A percentile compares a stretch with the other conserved stretches of the same genome.
Evolutionary conservation across 768 basidiomycete species (phyloP).

Genomic region (Lentinula boryana): DNA sequence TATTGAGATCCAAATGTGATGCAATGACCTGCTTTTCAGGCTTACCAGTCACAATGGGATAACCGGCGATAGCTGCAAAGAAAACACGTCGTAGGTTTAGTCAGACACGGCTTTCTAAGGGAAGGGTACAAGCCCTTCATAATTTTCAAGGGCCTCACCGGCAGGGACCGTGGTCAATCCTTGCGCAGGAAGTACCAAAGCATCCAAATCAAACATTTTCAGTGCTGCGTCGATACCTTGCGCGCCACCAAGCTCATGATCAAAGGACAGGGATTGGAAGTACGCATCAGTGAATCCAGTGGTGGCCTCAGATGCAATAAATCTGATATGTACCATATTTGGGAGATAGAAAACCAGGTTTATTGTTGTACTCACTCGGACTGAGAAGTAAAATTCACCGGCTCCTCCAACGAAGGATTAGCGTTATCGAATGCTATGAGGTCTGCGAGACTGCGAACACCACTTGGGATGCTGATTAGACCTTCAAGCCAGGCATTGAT

Average conservation of each 20-base stretch:
- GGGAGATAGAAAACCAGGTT: background rate
- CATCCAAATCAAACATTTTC: constrained; percentile 40
- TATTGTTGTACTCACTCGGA: constrained; percentile 20
- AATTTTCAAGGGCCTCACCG: constrained; percentile 17
- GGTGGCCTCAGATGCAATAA: constrained; percentile 33
- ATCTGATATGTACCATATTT: constrained; percentile 14
- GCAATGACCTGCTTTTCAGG: too few species aligned
- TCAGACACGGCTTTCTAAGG: too few species aligned
- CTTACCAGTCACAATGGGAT: constrained; percentile 58
- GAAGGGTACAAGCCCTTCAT: too few species aligned
- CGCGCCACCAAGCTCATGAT: constrained; percentile 42
- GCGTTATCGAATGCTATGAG: constrained; percentile 52
- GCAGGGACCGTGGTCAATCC: constrained; percentile 31
- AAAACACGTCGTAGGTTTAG: too few species aligned
- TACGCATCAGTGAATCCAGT: constrained; percentile 36
- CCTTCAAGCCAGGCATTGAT: constrained; percentile 41
- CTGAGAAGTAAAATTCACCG: constrained; percentile 30
- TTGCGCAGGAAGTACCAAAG: constrained; percentile 42
- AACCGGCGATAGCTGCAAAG: constrained; percentile 49
- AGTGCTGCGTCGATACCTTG: constrained; percentile 50
- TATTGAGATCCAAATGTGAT: too few species aligned
- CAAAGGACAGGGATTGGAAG: constrained; percentile 35
- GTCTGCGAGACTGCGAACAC: constrained; percentile 49
- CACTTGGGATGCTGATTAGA: constrained; percentile 47
- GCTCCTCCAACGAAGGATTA: constrained; percentile 44